Conservation (phyloP, 108 stramenopile species). For the Skeletonema costatum region DNA sequence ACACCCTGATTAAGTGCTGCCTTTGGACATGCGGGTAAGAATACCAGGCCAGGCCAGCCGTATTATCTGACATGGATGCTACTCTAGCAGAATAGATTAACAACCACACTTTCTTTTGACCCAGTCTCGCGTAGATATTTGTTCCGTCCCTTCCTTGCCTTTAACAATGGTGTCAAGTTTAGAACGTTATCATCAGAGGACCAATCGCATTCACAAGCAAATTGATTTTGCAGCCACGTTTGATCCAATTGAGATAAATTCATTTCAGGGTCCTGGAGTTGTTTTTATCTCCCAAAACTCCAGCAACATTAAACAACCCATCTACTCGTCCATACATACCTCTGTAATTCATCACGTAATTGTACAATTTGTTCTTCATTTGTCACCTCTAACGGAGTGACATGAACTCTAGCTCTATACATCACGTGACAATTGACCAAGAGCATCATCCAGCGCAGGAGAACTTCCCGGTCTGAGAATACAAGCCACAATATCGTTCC, state of each 20-base stretch:
- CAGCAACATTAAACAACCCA: constrained; percentile 51
- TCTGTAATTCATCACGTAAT: constrained; percentile 7
- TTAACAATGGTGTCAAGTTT: constrained; percentile 48
- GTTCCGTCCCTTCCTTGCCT: constrained; percentile 35
- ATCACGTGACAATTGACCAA: constrained; percentile 14
- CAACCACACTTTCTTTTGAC: constrained; percentile 48
- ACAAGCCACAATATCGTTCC: constrained; percentile 43
- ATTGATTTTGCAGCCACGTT: constrained; percentile 49
- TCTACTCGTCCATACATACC: constrained; percentile 37
- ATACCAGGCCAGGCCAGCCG: constrained; percentile 72
- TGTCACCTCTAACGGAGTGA: constrained; percentile 34
- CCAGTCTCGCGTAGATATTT: constrained; percentile 23
- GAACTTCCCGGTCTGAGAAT: constrained; percentile 37
- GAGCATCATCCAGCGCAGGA: constrained; percentile 22
- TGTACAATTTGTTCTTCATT: constrained; percentile 26
- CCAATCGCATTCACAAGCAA: constrained; percentile 57
- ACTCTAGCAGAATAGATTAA: constrained; percentile 71
- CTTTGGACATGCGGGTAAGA: constrained; percentile 76
- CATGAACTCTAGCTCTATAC: constrained; percentile 22
- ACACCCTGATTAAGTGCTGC: constrained; percentile 67
- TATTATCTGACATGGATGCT: constrained; percentile 67
- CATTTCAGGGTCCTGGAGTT: constrained; percentile 54
- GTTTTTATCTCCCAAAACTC: constrained; percentile 43
- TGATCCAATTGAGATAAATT: constrained; percentile 50
- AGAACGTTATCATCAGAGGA: constrained; percentile 47